Evolutionary conservation across 345 rosid genomes (phyloP).

Genomic region (Brassica cretica): DNA sequence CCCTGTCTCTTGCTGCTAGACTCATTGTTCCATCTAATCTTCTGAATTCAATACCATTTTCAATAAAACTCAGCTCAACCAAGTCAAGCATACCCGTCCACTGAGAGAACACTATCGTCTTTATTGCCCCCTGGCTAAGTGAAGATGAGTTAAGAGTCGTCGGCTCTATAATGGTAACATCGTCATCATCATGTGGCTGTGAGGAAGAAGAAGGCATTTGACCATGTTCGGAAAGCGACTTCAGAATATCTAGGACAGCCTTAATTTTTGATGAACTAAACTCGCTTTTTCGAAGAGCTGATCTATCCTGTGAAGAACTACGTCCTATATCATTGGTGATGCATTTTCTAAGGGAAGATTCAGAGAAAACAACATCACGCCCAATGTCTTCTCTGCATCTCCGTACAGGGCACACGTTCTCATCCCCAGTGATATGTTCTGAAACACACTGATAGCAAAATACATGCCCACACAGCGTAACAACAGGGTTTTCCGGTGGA

Average conservation of each 20-base stretch:
- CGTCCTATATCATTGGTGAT: conserved; percentile 45
- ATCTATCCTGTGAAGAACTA: conserved; percentile 45
- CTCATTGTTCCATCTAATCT: conserved; percentile 94
- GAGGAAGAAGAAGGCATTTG: conserved; percentile 41
- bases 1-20: conserved; percentile 76
- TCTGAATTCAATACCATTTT: conserved; percentile 58
- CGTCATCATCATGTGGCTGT: conserved; percentile 34
- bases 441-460: conserved; percentile 91
- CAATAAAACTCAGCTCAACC: conserved; percentile 58
- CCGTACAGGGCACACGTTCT: conserved; percentile 70
- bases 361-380: conserved; percentile 77
- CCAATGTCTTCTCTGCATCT: conserved; percentile 74
- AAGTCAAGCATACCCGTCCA: conserved; percentile 94
- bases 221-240: conserved; percentile 47
- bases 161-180: conserved; percentile 43
- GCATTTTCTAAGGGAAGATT: conserved; percentile 62
- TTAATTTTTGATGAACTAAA: conserved; percentile 74
- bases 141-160: conserved; percentile 43
- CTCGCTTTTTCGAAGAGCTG: conserved; percentile 48
- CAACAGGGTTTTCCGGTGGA: conserved; percentile 89
- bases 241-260: conserved; percentile 74
- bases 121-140: conserved; percentile 56
- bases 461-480: conserved; percentile 86
- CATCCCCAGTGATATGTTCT: conserved; percentile 74
- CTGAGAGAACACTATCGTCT: conserved; percentile 87